Evolutionary conservation across 257 asterid genomes (phyloP), one percentile per base, ranked within the genome.

Genomic region (Gardenia jasminoides): DNA sequence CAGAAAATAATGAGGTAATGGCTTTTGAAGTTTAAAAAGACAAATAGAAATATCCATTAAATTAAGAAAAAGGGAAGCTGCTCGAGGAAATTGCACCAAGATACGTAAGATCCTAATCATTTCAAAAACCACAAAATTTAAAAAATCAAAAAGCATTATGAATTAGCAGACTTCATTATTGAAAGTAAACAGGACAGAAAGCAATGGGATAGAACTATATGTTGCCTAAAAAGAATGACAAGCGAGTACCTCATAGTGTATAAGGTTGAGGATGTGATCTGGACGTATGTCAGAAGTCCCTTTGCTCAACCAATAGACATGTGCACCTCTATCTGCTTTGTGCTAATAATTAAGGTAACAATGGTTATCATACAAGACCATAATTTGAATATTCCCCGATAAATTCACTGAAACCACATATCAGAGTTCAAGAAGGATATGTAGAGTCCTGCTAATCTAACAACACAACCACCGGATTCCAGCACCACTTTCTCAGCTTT

Each of bases 371-470:
- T 41, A 61, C 61, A n/a, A 33, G 20, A 72, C n/a, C 68, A 78
- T 65, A 11, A 75, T 44, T 68, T 54, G 44, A 61, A 36, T 31
- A 71, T 70, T 44, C 28, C 58, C 41, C 12, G 17, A 59, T 44
- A 59, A 28, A 36, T 22, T 46, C 30, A 50, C 43, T 41, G 65
- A 67, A 33, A 33, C n/a, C 24, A 46, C n/a, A 26, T 17, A 75
- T 16, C 47, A 72, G 19, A 79, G 39, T 24, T 47, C 22, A 31
- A 56, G 61, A 90, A 93, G 98, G 99, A 96, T 96, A 96, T 96
- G 86, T 93, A 96, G 70, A 96, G 98, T 81, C 98, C 99, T 76
- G 99, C 97, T 81, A 96, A 86, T 92, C 99, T 91, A 83, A 93
- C 87, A 54, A 92, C 96, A 64, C 91, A 93, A 61, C 99, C 99